Evolutionary conservation across 495 filamentous ascomycete genomes (phyloP), one percentile per base, ranked within the genome.

Genomic region (Penicillium canariense): DNA sequence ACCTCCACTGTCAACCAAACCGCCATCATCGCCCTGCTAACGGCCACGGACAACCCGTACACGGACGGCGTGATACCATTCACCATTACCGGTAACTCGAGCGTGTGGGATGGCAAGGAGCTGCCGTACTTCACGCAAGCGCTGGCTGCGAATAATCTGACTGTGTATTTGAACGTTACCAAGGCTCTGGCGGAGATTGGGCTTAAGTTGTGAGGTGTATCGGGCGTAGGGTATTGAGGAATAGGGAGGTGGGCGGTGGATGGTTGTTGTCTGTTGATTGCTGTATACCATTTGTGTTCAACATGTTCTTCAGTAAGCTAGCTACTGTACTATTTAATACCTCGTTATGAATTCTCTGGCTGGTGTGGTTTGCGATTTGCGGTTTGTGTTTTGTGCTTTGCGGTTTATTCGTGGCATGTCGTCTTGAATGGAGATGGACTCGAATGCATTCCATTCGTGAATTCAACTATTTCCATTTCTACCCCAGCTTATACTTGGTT

Each of bases 41-140:
- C 68, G 1, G 57, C 61, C 2, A 60, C 61, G 31, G 53, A 62
- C 38, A 68, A 72, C 20, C 72, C 68, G 20, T 85, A 80, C 67
- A 68, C 75, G 47, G 72, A 75, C 46, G 83, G 80, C 18, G 68
- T 84, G 18, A 58, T 90, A 4, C 85, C 86, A 14, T 73, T 89
- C 52, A 60, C 76, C 22, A 79, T 89, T 47, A 59, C 66, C 15
- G 86, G 84, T 36, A 81, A 83, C 57, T 74, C 72, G 11, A 81
- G 79, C 50, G 66, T 78, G 30, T 84, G 83, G 62, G 59, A 83
- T 48, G 86, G 84, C 52, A 63, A 84, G 68, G 66, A 77, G 27
- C 67, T 90, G 50, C 61, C 75, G 23, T 90, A 91, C 68, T 87
- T 83, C 60, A 77, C 81, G 50, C 63, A 77, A 12, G 78, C 80